Base-by-base conservation (phyloP, 1,139 yeast genomes). In the Williopsis jadinii region DNA sequence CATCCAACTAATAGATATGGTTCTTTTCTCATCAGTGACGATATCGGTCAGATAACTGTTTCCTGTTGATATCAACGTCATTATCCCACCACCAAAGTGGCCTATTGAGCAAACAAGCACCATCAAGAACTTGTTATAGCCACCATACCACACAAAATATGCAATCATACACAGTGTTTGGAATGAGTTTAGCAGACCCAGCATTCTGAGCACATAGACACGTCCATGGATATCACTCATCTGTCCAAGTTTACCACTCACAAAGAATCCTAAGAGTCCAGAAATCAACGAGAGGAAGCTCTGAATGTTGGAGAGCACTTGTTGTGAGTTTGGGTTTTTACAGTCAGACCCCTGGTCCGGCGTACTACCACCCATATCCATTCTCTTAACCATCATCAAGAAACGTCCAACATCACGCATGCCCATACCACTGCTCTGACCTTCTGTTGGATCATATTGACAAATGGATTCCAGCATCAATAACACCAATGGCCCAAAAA, bases 21-120 rank as follows among this genome's bases (percentile, higher is more conserved):
- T 67, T 42, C 84, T 59, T 36, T 71, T 66, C 24, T 61, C 62
- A 2, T 77, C 68, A 15, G 68, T 72, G 11, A 72, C 75, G 26
- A 79, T 70, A 56, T 80, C 86, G 24, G 75, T 64, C 24, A 78
- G 60, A 51, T 80, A 80, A 44, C 83, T 73, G 51, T 73, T 74
- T 5, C 71, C 62, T 30, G 74, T 59, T 1, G 80, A 70, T 12
- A 73, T 52, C 15, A 75, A 43, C 3, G 75, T 66, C 51, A 71
- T 57, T 2, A 69, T 40, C 0, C 81, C 79, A 12, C 86, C 86
- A 29, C 71, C 63, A 3, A 64, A 32, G 14, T 37, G 42, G 0
- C 51, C 55, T 15, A 44, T 35, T 3, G 50, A 47, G 2, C 37
- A 9, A 5, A 31, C 12, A 2, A 41, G 1, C 0, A 54, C 35